These are phyloP conservation scores for Ogataea saltuana DNA, from an alignment of 805 yeast species.

Conservation along the genomic window DNA sequence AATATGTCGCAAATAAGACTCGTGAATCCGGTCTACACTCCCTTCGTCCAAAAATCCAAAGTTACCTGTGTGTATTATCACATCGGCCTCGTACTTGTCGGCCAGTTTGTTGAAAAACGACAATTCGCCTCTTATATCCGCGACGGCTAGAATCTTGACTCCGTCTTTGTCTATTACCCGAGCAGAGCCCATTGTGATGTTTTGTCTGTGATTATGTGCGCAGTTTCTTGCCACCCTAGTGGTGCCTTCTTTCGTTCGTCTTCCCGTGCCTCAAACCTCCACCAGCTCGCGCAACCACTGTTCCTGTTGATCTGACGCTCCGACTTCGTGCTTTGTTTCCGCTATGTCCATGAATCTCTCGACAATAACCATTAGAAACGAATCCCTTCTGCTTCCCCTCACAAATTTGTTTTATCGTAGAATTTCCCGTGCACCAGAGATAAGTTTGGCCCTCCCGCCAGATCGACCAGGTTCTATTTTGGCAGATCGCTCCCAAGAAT, in stretches of 20 bases:
- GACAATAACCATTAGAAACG: neutral
- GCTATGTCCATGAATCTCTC: neutral
- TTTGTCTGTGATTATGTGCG: neutral
- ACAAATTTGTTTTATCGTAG: neutral
- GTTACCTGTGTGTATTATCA: constrained; percentile 72
- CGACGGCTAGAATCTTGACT: constrained; percentile 39
- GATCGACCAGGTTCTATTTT: neutral
- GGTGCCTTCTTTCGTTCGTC: no score
- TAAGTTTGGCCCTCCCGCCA: no score
- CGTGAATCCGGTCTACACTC: constrained; percentile 54
- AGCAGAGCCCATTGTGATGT: no score
- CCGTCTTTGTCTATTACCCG: constrained; percentile 23
- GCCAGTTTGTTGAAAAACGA: constrained; percentile 53
- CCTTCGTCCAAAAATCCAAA: constrained; percentile 72
- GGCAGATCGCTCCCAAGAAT: neutral
- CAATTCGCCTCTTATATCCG: constrained; percentile 58
- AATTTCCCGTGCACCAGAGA: neutral
- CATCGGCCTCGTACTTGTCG: constrained; percentile 44
- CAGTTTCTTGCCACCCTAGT: no score
- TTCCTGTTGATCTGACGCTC: neutral
- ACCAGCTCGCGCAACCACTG: neutral
- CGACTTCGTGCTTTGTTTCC: neutral
- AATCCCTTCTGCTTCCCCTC: neutral
- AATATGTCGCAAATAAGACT: constrained; percentile 60
- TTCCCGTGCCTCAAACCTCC: neutral